Evolutionary conservation across 2,329 filamentous ascomycete genomes (phyloP).

Genomic region (Niveomyces coronatus): DNA sequence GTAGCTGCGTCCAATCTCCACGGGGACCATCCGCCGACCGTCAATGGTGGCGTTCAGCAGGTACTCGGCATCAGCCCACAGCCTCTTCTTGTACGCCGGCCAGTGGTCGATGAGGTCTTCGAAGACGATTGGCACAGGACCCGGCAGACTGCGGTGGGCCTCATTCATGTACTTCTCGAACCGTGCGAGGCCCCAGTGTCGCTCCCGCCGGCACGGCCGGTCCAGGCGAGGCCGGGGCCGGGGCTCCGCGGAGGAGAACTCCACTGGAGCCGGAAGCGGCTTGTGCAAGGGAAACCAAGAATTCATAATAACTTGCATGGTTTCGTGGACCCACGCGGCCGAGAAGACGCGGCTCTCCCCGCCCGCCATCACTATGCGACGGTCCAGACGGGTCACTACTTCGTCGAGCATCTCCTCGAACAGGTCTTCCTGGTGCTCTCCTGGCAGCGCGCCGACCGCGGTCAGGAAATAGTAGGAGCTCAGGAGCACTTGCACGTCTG

Average conservation of each 20-base stretch:
- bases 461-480: slow-evolving; percentile 32
- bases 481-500: slow-evolving; percentile 57
- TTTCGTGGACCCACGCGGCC: slow-evolving; percentile 38
- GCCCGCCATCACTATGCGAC: slow-evolving; percentile 65
- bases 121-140: slow-evolving; percentile 58
- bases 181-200: slow-evolving; percentile 40
- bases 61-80: slow-evolving; percentile 68
- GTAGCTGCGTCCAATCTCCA: slow-evolving; percentile 81
- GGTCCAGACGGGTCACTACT: slow-evolving; percentile 60
- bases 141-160: too few species aligned
- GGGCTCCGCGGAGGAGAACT: slow-evolving; percentile 21
- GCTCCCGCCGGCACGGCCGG: slow-evolving; percentile 18
- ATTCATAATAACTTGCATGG: slow-evolving; percentile 33
- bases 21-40: slow-evolving; percentile 70
- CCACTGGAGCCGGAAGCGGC: background rate
- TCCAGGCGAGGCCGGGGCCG: slow-evolving; percentile 18
- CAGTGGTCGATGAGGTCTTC: slow-evolving; percentile 55
- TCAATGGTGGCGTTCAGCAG: slow-evolving; percentile 63
- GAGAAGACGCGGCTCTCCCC: slow-evolving; percentile 44
- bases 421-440: slow-evolving; percentile 11
- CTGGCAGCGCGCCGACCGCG: slow-evolving; percentile 2
- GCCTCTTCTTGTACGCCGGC: slow-evolving; percentile 59
- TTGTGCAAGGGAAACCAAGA: too few species aligned
- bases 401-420: slow-evolving; percentile 33
- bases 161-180: slow-evolving; percentile 54